Percentiles rank a stretch among this genome's conserved stretches.
phyloP scores from a whole-genome alignment of 2,329 filamentous ascomycete species.

The Neofusicoccum cordaticola region DNA sequence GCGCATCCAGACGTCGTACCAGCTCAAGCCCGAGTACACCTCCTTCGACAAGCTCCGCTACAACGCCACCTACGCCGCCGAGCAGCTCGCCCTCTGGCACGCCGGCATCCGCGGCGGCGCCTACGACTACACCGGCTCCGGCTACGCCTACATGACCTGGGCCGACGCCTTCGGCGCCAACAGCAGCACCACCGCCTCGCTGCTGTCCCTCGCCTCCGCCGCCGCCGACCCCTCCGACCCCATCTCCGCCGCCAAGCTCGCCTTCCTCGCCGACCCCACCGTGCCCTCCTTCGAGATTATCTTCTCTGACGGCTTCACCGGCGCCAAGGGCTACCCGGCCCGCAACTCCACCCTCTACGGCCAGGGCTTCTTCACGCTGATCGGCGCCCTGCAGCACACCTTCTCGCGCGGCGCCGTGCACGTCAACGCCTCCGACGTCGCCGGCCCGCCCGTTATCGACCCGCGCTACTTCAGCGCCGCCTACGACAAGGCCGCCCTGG shows the following conservation, averaged over 20 bases:
- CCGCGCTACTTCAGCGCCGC: conserved; percentile 27
- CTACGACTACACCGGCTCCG: conserved; percentile 24
- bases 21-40: conserved; percentile 30
- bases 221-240: conserved; percentile 18
- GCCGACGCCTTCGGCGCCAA: conserved; percentile 35
- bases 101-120: conserved; percentile 28
- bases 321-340: conserved; percentile 34
- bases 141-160: conserved; percentile 46
- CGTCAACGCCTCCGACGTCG: conserved; percentile 17
- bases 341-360: conserved; percentile 17
- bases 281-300: conserved; percentile 45
- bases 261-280: conserved; percentile 34
- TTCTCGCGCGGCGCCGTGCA: conserved; percentile 30
- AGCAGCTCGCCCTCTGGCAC: conserved; percentile 40
- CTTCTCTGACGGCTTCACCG: conserved; percentile 47
- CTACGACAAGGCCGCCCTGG: conserved; percentile 29
- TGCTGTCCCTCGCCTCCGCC: conserved; percentile 22
- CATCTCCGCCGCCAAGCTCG: conserved; percentile 25
- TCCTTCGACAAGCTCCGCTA: conserved; percentile 32
- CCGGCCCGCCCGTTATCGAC: conserved; percentile 27
- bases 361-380: conserved; percentile 32
- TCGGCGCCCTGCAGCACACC: conserved; percentile 35
- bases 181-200: conserved; percentile 32
- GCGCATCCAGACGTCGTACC: conserved; percentile 26
- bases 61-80: conserved; percentile 35